Evolutionary conservation across 164 flowering plant species (phyloP), one percentile per base, ranked within the genome.

Genomic region (Kingdonia uniflora): DNA sequence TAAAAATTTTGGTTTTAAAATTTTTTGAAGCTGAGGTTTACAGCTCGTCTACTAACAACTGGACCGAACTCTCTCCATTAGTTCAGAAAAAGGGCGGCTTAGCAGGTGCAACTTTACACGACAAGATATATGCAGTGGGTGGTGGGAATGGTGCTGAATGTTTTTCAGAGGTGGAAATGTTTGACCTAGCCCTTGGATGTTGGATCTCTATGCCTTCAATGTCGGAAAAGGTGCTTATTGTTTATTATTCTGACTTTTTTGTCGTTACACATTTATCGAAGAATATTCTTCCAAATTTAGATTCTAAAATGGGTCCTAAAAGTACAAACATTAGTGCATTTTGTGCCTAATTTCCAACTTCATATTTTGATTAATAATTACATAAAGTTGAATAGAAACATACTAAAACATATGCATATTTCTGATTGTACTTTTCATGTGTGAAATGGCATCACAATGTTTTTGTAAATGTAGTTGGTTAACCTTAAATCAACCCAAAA

Each of bases 51-150:
- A 55, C 35, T 40, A 52, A 81, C 49, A 49, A 65, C 46, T 92
- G 99, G 99, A 80, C 70, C 14, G 14, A 20, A 1, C 62, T 71
- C 25, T 80, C 94, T 49, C 63, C 83, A 33, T 70, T 88, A 66
- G 72, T 53, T 51, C 52, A 39, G 51, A 59, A 54, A 52, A 92
- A 75, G 63, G 96, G 98, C 49, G 67, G 80, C 63, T 67, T 85
- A 67, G 88, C 78, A 57, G 89, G 80, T 50, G 88, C 71, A 56
- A 41, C 76, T 50, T 29, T 77, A 46, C 35, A 81, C 43, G 55
- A 66, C 44, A 92, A 76, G 62, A 62, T 87, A 60, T 92, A 62
- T 81, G 88, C 91, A 6, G 24, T 88, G 61, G 98, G 98, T 63
- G 98, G 98, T 39, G 96, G 88, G 42, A 71, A 86, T 80, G 94